These are phyloP conservation scores for Tetradesmus lagerheimii DNA, from an alignment of 139 green algal genomes.

Conservation along the genomic window DNA sequence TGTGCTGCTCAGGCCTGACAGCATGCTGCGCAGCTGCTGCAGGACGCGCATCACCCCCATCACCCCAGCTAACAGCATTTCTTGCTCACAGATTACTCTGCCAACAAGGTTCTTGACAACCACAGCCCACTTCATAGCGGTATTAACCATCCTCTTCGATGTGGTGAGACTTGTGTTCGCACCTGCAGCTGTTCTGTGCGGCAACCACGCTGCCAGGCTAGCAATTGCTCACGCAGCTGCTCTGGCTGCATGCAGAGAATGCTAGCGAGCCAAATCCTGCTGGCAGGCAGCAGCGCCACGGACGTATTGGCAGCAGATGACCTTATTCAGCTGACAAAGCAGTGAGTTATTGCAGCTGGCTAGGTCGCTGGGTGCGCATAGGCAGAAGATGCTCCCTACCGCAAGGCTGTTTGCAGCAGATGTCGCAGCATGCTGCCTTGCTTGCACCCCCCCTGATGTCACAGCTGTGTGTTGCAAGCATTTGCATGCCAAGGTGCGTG, in stretches of 20 bases:
- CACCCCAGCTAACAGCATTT: background rate
- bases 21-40: background rate
- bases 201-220: background rate
- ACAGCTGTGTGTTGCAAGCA: no score
- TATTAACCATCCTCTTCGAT: constrained; percentile 62
- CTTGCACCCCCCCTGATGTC: no score
- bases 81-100: constrained; percentile 55
- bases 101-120: constrained; percentile 59
- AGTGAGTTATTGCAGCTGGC: background rate
- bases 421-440: no score
- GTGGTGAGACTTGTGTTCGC: constrained; percentile 21
- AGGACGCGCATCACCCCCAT: background rate
- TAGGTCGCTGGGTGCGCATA: background rate
- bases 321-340: background rate
- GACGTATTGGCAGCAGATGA: background rate
- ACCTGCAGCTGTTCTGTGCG: background rate
- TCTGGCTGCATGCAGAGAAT: constrained; percentile 7
- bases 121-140: constrained; percentile 58
- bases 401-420: background rate
- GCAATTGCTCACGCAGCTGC: background rate
- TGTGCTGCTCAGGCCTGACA: background rate
- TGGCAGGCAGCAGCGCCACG: background rate
- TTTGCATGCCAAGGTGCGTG: background rate
- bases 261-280: background rate
- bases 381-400: background rate